A percentile compares a stretch with the other conserved stretches of the same genome.
Evolutionary conservation across 2,329 filamentous ascomycete genomes (phyloP).

Genomic region (Colletotrichum tamarilloi): DNA sequence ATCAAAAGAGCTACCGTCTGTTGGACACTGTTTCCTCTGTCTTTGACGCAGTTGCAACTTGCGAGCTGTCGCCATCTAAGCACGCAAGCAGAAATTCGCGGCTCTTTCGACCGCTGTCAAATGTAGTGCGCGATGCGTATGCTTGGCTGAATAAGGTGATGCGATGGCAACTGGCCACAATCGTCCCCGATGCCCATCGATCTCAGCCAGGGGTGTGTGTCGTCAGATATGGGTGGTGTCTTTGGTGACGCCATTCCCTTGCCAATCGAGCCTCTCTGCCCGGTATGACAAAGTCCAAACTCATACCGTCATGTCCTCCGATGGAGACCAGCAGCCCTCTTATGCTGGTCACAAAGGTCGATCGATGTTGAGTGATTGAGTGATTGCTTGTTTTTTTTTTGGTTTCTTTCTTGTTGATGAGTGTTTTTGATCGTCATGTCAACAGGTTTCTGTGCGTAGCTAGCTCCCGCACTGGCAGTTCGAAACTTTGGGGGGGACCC

Average conservation of each 20-base stretch:
- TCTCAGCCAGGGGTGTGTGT: not conserved
- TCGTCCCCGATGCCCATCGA: not conserved
- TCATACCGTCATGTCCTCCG: slow-evolving; percentile 14
- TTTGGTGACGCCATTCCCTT: slow-evolving; percentile 19
- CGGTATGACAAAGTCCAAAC: slow-evolving; percentile 8
- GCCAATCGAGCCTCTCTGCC: not conserved
- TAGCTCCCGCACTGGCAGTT: slow-evolving; percentile 27
- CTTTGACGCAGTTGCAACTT: not conserved
- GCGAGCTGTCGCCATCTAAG: not conserved
- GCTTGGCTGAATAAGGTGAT: slow-evolving; percentile 4
- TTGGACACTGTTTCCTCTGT: slow-evolving; percentile 11
- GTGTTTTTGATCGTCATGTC: not conserved
- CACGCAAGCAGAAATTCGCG: not conserved
- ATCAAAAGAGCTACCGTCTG: slow-evolving; percentile 15
- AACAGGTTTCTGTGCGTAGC: slow-evolving; percentile 7
- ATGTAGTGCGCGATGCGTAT: not conserved
- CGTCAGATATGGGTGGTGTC: not conserved
- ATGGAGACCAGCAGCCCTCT: slow-evolving; percentile 1
- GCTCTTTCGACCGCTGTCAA: not conserved
- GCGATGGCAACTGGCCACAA: slow-evolving; percentile 5
- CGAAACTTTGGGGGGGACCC: slow-evolving; percentile 19
- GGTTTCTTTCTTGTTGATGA: not conserved
- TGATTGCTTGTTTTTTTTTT: not conserved
- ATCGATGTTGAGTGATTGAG: not conserved
- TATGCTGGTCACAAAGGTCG: not conserved